These are phyloP conservation scores for Conticribra weissflogii DNA, from an alignment of 108 stramenopile genomes.

Conservation along the genomic window DNA sequence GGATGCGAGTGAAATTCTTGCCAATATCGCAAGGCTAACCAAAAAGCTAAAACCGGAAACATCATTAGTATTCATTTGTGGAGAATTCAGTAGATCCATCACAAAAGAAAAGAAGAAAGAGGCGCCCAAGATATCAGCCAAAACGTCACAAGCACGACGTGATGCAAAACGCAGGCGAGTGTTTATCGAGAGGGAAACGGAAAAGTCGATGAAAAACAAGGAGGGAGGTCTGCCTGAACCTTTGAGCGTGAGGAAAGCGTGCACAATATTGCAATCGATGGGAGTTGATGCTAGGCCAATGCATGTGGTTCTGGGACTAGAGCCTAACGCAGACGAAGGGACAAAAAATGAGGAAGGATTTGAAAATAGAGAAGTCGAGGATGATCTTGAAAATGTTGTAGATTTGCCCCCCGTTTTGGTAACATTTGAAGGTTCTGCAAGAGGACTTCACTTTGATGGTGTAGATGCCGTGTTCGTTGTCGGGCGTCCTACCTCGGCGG, in stretches of 20 bases:
- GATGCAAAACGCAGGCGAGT: constrained; percentile 27
- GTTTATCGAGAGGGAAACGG: constrained; percentile 27
- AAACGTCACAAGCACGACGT: constrained; percentile 36
- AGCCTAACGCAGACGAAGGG: constrained; percentile 45
- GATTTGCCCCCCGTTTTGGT: constrained; percentile 61
- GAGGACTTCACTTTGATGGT: constrained; percentile 77
- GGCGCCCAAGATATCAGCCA: constrained; percentile 22
- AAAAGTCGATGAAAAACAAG: constrained; percentile 4
- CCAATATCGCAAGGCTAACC: constrained; percentile 40
- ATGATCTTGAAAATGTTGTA: constrained; percentile 32
- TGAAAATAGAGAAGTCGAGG: too few species aligned
- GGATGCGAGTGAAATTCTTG: constrained; percentile 32
- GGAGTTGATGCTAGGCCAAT: constrained; percentile 61
- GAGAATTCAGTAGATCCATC: constrained; percentile 57
- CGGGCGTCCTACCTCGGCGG: constrained; percentile 56
- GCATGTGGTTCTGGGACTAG: constrained; percentile 60
- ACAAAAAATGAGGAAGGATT: constrained; percentile 15
- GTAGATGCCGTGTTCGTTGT: constrained; percentile 67
- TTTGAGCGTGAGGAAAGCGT: constrained; percentile 54
- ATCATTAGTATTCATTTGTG: constrained; percentile 63
- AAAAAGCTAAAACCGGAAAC: constrained; percentile 25
- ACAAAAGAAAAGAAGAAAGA: constrained; percentile 43
- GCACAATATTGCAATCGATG: constrained; percentile 42
- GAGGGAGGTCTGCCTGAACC: constrained; percentile 31
- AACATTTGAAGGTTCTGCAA: constrained; percentile 70